A percentile compares a stretch with the other conserved stretches of the same genome.
Conservation (phyloP, 345 rosid genomes). For the Eucalyptus sideroxylon region DNA sequence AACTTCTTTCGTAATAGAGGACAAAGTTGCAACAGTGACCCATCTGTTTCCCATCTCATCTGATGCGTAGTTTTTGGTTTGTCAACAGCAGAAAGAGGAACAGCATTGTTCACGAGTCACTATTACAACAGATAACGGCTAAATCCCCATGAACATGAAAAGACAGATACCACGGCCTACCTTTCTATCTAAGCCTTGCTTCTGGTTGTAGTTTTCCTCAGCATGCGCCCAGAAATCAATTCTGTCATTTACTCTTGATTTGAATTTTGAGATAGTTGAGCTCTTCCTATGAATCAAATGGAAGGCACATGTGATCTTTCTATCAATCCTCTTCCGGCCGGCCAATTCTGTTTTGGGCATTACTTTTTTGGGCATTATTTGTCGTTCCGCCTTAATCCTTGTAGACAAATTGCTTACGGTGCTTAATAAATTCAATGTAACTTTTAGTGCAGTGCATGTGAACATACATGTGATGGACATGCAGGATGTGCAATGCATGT, state of each 20-base stretch:
- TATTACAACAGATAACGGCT: not conserved
- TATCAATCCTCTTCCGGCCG: no score
- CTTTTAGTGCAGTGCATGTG: no score
- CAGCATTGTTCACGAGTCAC: not conserved
- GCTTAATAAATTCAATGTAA: no score
- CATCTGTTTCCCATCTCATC: not conserved
- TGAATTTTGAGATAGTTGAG: constrained; percentile 26
- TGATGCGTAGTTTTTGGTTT: not conserved
- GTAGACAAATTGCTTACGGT: no score
- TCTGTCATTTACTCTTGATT: constrained; percentile 45
- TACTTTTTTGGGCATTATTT: no score
- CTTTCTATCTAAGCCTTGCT: constrained; percentile 37
- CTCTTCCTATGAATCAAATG: constrained; percentile 4
- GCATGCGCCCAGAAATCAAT: constrained; percentile 57
- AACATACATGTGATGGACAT: no score
- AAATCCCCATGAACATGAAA: not conserved
- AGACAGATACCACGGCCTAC: constrained; percentile 1
- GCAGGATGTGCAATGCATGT: no score
- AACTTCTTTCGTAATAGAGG: not conserved
- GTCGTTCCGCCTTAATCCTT: no score
- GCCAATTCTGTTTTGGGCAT: no score
- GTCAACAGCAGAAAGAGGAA: not conserved
- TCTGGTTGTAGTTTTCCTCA: constrained; percentile 54
- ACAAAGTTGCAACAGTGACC: not conserved
- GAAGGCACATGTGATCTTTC: no score